Percentiles rank a stretch among this genome's conserved stretches.
Conservation (phyloP, 345 rosid species). For the Eutrema japonicum region DNA sequence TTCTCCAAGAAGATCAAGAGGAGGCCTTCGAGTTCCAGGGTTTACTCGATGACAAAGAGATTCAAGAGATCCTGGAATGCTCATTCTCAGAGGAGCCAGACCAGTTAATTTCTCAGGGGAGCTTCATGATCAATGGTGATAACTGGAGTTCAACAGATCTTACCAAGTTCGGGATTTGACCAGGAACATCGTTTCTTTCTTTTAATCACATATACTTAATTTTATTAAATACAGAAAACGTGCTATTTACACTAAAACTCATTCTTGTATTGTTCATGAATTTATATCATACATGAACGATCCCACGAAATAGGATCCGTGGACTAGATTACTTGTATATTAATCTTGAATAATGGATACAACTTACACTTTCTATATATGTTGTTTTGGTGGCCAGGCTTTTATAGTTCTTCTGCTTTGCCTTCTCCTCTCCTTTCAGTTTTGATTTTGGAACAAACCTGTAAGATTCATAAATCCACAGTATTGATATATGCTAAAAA, state of each 20-base stretch:
- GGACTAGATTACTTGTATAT: slow-evolving; percentile 43
- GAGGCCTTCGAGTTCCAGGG: slow-evolving; percentile 43
- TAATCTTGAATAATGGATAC: slow-evolving; percentile 34
- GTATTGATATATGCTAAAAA: background rate
- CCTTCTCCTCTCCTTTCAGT: slow-evolving; percentile 18
- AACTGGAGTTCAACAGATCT: slow-evolving; percentile 67
- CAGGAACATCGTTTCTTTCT: slow-evolving; percentile 10
- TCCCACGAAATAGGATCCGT: slow-evolving; percentile 29
- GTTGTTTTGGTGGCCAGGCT: background rate
- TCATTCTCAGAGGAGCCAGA: slow-evolving; percentile 44
- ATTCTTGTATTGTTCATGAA: slow-evolving; percentile 40
- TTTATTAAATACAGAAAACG: slow-evolving; percentile 28
- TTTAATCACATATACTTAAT: slow-evolving; percentile 18
- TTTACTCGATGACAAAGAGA: slow-evolving; percentile 52
- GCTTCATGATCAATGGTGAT: slow-evolving; percentile 47
- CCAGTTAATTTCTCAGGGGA: slow-evolving; percentile 48
- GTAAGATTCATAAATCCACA: slow-evolving; percentile 9
- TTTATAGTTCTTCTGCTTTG: slow-evolving; percentile 14
- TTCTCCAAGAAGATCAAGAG: slow-evolving; percentile 40
- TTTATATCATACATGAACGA: slow-evolving; percentile 35
- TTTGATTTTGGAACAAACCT: slow-evolving; percentile 23
- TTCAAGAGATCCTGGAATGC: slow-evolving; percentile 48
- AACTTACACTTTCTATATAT: slow-evolving; percentile 26
- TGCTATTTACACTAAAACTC: slow-evolving; percentile 26
- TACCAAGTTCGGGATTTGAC: slow-evolving; percentile 53